Percentiles rank a stretch among this genome's conserved stretches.
Conservation (phyloP, 257 asterid genomes). For the Nicotiana attenuata region DNA sequence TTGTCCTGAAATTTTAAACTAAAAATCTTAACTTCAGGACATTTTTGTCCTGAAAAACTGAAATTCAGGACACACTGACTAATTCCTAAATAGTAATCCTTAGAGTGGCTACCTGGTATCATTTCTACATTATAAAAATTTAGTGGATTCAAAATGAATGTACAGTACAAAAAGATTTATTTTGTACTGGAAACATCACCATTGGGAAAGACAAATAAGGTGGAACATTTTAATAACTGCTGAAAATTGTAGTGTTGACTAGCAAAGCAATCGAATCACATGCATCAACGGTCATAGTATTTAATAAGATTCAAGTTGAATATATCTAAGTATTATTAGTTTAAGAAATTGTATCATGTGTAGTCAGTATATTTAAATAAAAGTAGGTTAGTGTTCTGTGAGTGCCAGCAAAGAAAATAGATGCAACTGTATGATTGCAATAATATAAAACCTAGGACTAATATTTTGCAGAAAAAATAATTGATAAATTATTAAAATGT, state of each 20-base stretch:
- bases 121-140: too few relatives aligned
- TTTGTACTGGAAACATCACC: background rate
- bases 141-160: too few relatives aligned
- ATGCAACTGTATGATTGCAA: background rate
- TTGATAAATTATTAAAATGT: background rate
- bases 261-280: background rate
- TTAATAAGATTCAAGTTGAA: background rate
- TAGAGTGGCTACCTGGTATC: too few relatives aligned
- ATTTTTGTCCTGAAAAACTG: too few relatives aligned
- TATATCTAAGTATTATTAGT: background rate
- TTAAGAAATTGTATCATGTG: background rate
- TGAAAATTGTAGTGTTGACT: background rate
- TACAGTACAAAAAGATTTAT: too few relatives aligned
- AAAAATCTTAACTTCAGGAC: too few relatives aligned
- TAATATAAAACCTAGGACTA: background rate
- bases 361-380: background rate
- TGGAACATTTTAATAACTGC: background rate
- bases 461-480: background rate
- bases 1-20: too few relatives aligned
- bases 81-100: too few relatives aligned
- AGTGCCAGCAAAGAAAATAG: background rate
- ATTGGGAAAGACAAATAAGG: background rate
- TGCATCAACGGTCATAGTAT: background rate
- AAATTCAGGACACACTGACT: too few relatives aligned
- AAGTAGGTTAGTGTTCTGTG: background rate